These are phyloP conservation scores for Eutrema heterophyllum DNA, from an alignment of 345 rosid species.

Conservation along the genomic window DNA sequence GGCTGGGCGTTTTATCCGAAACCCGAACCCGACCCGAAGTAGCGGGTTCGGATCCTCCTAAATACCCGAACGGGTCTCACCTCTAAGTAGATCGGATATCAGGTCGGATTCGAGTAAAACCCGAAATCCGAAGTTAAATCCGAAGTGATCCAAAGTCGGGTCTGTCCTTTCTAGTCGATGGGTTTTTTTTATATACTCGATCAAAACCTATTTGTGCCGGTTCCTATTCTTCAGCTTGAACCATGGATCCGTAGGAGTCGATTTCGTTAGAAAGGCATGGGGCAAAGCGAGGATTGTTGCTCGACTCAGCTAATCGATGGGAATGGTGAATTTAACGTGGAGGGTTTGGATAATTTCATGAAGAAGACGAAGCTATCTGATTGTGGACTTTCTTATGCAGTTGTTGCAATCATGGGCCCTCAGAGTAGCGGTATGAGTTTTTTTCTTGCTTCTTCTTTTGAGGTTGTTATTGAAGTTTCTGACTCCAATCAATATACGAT, in stretches of 20 bases:
- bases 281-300: constrained; percentile 41
- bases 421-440: constrained; percentile 64
- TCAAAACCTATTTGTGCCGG: no score
- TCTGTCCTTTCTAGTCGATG: no score
- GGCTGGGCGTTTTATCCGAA: no score
- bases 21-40: no score
- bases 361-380: constrained; percentile 42
- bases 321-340: constrained; percentile 51
- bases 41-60: no score
- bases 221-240: no score
- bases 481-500: background rate
- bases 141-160: no score
- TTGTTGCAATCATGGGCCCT: constrained; percentile 90
- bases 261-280: background rate
- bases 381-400: constrained; percentile 77
- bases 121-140: no score
- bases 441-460: background rate
- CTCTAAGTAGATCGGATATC: no score
- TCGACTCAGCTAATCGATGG: constrained; percentile 62
- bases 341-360: constrained; percentile 54
- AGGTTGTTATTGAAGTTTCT: background rate
- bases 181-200: no score
- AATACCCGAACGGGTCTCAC: no score
- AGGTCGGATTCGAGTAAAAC: no score
- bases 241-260: background rate